These are phyloP conservation scores for Hypocreales sp. DNA, from an alignment of 2,329 filamentous ascomycete genomes.

Conservation along the genomic window DNA sequence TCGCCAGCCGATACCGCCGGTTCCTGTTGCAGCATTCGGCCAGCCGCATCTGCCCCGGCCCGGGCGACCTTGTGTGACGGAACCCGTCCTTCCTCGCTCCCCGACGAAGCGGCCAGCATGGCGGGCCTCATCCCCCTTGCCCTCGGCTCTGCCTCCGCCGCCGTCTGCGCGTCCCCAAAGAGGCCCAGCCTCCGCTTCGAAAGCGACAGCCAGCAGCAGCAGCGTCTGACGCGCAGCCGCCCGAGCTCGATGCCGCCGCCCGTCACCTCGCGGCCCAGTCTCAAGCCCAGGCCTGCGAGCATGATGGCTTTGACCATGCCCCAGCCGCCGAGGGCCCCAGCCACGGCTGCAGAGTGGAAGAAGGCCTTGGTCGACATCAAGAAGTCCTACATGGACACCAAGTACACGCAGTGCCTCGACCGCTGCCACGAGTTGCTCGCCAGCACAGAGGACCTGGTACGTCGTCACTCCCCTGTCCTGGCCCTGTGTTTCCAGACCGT, in stretches of 20 bases:
- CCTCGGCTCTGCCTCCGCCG: conserved; percentile 7
- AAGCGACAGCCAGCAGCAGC: no score
- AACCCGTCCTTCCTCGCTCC: no score
- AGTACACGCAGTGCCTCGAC: conserved; percentile 36
- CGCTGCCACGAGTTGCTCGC: conserved; percentile 37
- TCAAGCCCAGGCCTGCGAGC: neutral
- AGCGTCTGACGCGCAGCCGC: no score
- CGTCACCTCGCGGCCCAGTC: neutral
- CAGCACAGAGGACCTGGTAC: conserved; percentile 27
- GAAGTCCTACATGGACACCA: conserved; percentile 31
- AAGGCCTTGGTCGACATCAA: conserved; percentile 36
- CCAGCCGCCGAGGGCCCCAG: conserved; percentile 18
- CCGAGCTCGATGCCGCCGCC: neutral
- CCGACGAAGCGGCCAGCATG: no score
- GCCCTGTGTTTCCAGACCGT: no score
- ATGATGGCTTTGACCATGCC: conserved; percentile 1
- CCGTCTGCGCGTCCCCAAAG: no score
- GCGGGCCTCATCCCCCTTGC: conserved; percentile 16
- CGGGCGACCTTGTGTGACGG: no score
- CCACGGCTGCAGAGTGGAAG: conserved; percentile 34
- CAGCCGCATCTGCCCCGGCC: no score
- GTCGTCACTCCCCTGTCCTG: no score
- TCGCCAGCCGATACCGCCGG: no score
- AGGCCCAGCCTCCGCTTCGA: no score
- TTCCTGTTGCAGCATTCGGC: no score